Evolutionary conservation across 1,284 basidiomycete genomes (phyloP).

Genomic region (Ustilago bromivora): DNA sequence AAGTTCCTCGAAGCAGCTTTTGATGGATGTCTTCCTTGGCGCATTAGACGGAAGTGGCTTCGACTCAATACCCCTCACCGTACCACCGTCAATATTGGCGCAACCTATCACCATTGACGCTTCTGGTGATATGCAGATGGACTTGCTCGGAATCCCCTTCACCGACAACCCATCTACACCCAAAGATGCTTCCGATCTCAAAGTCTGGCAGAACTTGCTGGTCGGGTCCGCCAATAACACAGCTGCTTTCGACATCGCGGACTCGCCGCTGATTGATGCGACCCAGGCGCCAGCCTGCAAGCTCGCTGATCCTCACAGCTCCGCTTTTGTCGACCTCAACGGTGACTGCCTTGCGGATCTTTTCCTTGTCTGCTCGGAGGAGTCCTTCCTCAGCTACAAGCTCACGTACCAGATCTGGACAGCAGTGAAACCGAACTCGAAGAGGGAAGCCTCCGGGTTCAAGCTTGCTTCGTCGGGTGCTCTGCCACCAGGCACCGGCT

Average conservation of each 20-base stretch:
- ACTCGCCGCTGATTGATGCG: conserved; percentile 30
- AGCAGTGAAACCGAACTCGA: conserved; percentile 48
- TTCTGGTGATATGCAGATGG: conserved; percentile 87
- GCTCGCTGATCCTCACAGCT: conserved; percentile 88
- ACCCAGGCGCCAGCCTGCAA: conserved; percentile 73
- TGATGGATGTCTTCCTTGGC: conserved; percentile 50
- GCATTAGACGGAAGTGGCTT: conserved; percentile 38
- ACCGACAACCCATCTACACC: conserved; percentile 8
- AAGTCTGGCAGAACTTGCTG: conserved; percentile 58
- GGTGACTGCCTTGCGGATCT: conserved; percentile 95
- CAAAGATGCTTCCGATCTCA: conserved; percentile 42
- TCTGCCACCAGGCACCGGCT: conserved; percentile 82
- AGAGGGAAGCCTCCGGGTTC: conserved; percentile 75
- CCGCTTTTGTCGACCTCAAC: conserved; percentile 93
- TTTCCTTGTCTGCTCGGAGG: conserved; percentile 84
- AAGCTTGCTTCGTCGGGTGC: conserved; percentile 77
- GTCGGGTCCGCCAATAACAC: conserved; percentile 18
- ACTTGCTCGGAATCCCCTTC: conserved; percentile 81
- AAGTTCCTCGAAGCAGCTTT: conserved; percentile 24
- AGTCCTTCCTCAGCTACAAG: conserved; percentile 68
- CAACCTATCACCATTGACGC: conserved; percentile 90
- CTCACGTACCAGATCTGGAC: conserved; percentile 85
- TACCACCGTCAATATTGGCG: conserved; percentile 77
- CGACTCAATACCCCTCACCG: conserved; percentile 68
- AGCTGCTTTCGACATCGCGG: conserved; percentile 36